Evolutionary conservation across 768 basidiomycete genomes (phyloP).

Genomic region (Tephrocybe sp.): DNA sequence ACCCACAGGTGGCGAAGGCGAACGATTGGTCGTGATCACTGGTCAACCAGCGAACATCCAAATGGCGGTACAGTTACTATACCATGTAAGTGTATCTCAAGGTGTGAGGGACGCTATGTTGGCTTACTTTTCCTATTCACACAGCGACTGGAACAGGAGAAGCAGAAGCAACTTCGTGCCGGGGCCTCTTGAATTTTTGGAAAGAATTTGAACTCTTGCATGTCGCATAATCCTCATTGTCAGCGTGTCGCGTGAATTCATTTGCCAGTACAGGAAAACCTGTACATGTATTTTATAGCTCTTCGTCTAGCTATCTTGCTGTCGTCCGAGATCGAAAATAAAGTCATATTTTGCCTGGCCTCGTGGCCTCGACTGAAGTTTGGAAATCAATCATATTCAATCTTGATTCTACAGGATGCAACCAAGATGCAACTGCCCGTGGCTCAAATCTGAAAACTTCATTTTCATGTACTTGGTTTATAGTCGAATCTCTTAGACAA

Average conservation of each 20-base stretch:
- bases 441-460: no score
- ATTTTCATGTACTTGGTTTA: no score
- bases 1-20: constrained; percentile 75
- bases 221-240: constrained; percentile 5
- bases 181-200: constrained; percentile 1
- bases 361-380: no score
- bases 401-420: no score
- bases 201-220: constrained; percentile 19
- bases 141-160: constrained; percentile 85
- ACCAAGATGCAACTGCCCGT: no score
- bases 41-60: constrained; percentile 95
- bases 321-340: no score
- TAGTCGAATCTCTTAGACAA: no score
- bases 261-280: constrained; percentile 14
- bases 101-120: not conserved
- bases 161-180: constrained; percentile 72
- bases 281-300: constrained; percentile 11
- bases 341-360: no score
- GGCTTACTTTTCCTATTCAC: constrained; percentile 5
- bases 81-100: constrained; percentile 55
- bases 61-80: constrained; percentile 91
- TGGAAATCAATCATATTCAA: no score
- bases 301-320: not conserved
- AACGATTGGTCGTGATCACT: constrained; percentile 93
- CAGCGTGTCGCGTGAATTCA: no score